Base-by-base conservation (phyloP, 306 rosid species). In the Prunus kanzakura region DNA sequence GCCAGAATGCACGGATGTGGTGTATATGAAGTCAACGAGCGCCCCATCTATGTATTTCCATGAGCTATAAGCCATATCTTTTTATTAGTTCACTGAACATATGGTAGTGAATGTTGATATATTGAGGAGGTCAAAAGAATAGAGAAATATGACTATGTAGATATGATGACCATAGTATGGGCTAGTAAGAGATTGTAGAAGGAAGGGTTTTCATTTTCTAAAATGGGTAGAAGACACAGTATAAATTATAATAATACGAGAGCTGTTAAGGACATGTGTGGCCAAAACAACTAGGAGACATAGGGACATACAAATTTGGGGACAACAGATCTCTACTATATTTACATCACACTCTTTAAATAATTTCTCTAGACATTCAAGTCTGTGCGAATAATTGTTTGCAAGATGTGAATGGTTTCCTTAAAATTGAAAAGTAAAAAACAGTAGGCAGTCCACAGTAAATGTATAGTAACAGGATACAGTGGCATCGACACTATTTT, bases 1-100 rank as follows among this genome's bases (percentile, higher is more conserved):
- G 90, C 93, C 75, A 87, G 96, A 85, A 88, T 95, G 93, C 98
- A 95, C 83, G 97, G 97, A 82, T 95, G 98, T 83, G 98, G 97
- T 71, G 87, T 89, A 58, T 95, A 84, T 74, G 93, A 91, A 82
- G 51, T 92, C 64, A 95, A 95, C 0, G 98, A 90, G 85, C 96
- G 90, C 22, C 76, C 84, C 67, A 67, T 82, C 69, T 88, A 86
- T 75, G 98, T 92, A 86, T 70, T 93, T 88, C 65, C 85, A 70
- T 74, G 46, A 74, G 61, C 23, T 60, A 43, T 16, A 55, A 74
- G 58, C 81, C 64, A 74, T 74, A 60, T 49, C 49, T 84, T 61
- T 65, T 74, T 32, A 30, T 16, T 12, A 57, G 27, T 64, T 77
- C 61, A 67, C 41, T 73, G 29, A 65, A 43, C 49, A 32, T 51